Conservation (phyloP, 1,284 basidiomycete species). For the Vanrija sp. region DNA sequence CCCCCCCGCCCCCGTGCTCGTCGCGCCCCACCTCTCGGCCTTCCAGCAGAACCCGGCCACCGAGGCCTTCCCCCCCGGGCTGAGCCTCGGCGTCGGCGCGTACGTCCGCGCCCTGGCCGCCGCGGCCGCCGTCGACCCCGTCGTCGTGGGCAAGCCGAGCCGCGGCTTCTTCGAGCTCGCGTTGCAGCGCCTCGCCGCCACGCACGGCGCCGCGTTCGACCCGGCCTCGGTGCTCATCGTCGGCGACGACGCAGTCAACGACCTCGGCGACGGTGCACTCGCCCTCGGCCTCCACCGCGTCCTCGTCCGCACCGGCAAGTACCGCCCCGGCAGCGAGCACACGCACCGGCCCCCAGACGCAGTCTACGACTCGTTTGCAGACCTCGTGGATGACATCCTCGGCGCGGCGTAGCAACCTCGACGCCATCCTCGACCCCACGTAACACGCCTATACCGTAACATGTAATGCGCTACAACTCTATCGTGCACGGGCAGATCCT, state of each 20-base stretch:
- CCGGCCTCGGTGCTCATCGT: conserved; percentile 55
- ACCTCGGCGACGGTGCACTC: conserved; percentile 61
- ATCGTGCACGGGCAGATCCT: too few relatives aligned
- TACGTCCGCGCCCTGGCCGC: conserved; percentile 63
- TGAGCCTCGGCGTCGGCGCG: conserved; percentile 65
- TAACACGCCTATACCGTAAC: too few relatives aligned
- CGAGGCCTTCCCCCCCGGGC: conserved; percentile 50
- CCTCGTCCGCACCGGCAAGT: conserved; percentile 49
- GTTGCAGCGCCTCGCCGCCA: conserved; percentile 52
- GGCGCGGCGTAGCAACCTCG: too few relatives aligned
- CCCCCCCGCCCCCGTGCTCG: conserved; percentile 50
- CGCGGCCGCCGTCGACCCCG: conserved; percentile 54
- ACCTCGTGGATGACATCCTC: conserved; percentile 55
- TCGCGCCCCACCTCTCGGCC: conserved; percentile 51
- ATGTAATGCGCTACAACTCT: too few relatives aligned
- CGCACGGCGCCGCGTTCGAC: conserved; percentile 24
- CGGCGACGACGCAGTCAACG: conserved; percentile 64
- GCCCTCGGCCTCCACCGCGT: conserved; percentile 61
- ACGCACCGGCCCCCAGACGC: conserved; percentile 53
- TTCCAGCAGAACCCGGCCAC: conserved; percentile 57
- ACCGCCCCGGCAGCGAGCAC: conserved; percentile 28
- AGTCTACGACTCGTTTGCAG: conserved; percentile 56
- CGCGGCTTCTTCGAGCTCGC: conserved; percentile 60
- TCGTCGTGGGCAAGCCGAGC: conserved; percentile 64
- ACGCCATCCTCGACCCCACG: too few relatives aligned